Evolutionary conservation across 805 yeast species (phyloP).

Genomic region (Candida boleticola): DNA sequence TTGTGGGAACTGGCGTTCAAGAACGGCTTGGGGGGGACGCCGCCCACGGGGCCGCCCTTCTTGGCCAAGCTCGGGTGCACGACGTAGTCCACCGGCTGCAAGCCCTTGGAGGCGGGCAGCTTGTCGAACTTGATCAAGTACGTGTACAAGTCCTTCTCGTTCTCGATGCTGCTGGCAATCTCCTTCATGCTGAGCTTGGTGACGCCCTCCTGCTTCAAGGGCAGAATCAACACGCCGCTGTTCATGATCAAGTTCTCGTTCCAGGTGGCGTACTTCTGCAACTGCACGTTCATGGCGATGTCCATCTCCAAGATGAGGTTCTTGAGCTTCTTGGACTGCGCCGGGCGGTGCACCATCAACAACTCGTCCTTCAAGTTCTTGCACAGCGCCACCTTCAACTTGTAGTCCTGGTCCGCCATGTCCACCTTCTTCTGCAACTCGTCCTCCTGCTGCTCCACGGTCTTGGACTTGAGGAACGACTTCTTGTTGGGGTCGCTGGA

Average conservation of each 20-base stretch:
- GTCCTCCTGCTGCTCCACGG: constrained; percentile 87
- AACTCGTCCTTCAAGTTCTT: constrained; percentile 73
- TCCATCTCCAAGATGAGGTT: constrained; percentile 83
- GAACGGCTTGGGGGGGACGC: constrained; percentile 25
- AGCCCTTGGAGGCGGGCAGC: constrained; percentile 37
- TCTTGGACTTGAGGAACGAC: constrained; percentile 74
- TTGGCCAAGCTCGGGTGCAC: constrained; percentile 58
- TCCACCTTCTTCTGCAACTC: constrained; percentile 79
- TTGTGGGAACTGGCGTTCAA: constrained; percentile 16
- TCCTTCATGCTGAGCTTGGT: constrained; percentile 66
- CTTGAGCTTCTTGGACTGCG: constrained; percentile 64
- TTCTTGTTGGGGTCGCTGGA: constrained; percentile 82
- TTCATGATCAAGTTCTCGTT: constrained; percentile 81
- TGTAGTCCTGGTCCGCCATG: constrained; percentile 82
- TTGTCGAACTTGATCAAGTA: constrained; percentile 53
- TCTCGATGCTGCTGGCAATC: constrained; percentile 74
- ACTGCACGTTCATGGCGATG: constrained; percentile 82
- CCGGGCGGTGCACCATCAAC: constrained; percentile 73
- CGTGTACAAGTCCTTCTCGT: constrained; percentile 76
- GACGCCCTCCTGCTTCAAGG: constrained; percentile 54
- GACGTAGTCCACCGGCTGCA: constrained; percentile 68
- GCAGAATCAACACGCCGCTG: constrained; percentile 79
- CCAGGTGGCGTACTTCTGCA: constrained; percentile 86
- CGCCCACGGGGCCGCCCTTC: constrained; percentile 12
- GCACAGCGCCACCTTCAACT: constrained; percentile 69